Evolutionary conservation across 1,284 basidiomycete genomes (phyloP), one percentile per base, ranked within the genome.

Genomic region (Tausonia pullulans): DNA sequence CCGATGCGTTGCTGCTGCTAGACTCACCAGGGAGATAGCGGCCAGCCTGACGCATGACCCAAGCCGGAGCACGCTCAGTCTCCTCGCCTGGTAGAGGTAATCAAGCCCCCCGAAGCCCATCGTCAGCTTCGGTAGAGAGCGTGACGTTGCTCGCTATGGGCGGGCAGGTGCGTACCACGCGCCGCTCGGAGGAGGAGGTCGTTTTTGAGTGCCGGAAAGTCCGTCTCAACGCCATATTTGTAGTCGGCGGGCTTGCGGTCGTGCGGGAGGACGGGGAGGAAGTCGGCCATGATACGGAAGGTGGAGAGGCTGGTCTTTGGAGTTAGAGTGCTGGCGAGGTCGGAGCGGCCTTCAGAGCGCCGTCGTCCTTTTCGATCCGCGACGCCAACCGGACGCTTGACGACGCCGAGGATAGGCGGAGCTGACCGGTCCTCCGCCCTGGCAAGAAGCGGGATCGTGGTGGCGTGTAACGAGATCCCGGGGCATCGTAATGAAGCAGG

Each of bases 11-110:
- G 5, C 11, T 27, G 27, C 27, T 27, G 9, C 16, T 43, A 4
- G 43, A 58, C 80, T 76, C 72, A 91, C 91, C 93, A 76, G 93
- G 93, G 60, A 97, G 83, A 77, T 96, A 96, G 62, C 94, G 83
- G 56, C 95, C 94, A 27, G 96, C 96, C 75, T 99, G 95, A 46
- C 96, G 84, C 95, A 99, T 99, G 67, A 98, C 89, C 95, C 95
- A 99, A 67, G 96, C 92, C 11, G 95, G 95, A 3, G 95, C 91
- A 65, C 90, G 84, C 72, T 90, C 88, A 0, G 92, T 94, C 74
- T 84, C 80, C 77, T 95, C 86, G 11, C 92, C 90, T 87, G 56
- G 68, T 50, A 67, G 56, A 54, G 50, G 48, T 39, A 11, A 9
- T 51, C 13, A 48, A 39, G 45, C n/a, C 5, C 8, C 3, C 14